Percentiles rank a stretch among this genome's conserved stretches.
Evolutionary conservation across 1,284 basidiomycete genomes (phyloP).

Genomic region (Puccinia horiana): DNA sequence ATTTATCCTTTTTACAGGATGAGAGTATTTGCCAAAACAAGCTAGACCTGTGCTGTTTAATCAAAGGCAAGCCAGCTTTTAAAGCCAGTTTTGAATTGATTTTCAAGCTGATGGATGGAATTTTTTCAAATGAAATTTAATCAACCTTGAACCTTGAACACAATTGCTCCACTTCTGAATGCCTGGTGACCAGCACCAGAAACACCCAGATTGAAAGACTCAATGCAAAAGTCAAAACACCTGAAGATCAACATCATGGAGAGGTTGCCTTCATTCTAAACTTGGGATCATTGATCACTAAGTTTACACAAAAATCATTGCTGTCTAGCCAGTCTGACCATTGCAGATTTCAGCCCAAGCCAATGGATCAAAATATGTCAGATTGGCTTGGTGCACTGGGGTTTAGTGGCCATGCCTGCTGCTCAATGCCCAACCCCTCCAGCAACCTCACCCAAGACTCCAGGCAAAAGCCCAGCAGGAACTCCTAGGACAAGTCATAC

Average conservation of each 20-base stretch:
- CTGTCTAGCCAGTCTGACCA: background rate
- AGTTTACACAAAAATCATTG: background rate
- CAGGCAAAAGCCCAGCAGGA: background rate
- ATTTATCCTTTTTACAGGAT: constrained; percentile 12
- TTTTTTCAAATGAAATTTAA: background rate
- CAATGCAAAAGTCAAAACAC: background rate
- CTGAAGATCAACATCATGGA: background rate
- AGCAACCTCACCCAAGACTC: background rate
- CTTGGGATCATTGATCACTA: background rate
- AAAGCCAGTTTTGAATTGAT: background rate
- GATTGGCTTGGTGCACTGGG: background rate
- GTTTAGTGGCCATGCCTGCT: background rate
- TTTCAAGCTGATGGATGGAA: background rate
- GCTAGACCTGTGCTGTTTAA: background rate
- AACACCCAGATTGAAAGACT: background rate
- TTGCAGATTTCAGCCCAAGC: background rate
- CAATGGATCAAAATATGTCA: background rate
- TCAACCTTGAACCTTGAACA: background rate
- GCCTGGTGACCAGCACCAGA: background rate
- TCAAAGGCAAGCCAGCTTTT: background rate
- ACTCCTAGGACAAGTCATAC: background rate
- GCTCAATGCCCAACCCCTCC: background rate
- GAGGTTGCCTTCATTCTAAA: background rate
- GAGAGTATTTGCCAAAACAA: background rate
- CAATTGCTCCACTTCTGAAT: background rate